Conservation (phyloP, 2,329 filamentous ascomycete species). For the Rachicladosporium sp. region DNA sequence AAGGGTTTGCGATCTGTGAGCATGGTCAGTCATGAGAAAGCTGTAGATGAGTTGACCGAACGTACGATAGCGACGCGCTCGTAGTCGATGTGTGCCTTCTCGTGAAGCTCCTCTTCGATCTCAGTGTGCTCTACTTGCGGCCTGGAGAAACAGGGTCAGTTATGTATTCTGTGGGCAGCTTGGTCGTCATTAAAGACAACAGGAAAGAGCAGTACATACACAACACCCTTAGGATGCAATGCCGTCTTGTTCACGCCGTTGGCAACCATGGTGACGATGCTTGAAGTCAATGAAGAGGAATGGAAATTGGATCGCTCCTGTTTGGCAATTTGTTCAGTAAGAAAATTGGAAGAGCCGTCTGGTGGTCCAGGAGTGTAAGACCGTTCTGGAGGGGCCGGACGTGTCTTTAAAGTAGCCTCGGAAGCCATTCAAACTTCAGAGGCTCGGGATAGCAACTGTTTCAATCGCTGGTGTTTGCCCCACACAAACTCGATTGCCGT, state of each 20-base stretch:
- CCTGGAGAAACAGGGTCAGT: slow-evolving; percentile 35
- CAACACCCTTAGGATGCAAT: slow-evolving; percentile 80
- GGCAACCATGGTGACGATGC: slow-evolving; percentile 30
- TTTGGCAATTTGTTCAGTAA: slow-evolving; percentile 44
- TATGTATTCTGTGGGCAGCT: too few relatives aligned
- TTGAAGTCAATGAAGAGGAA: slow-evolving; percentile 42
- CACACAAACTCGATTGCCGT: too few relatives aligned
- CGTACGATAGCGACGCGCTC: slow-evolving; percentile 93
- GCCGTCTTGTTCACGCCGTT: slow-evolving; percentile 75
- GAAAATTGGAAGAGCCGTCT: slow-evolving; percentile 42
- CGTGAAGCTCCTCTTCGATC: slow-evolving; percentile 93
- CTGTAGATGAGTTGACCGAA: slow-evolving; percentile 6
- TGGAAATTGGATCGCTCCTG: slow-evolving; percentile 48
- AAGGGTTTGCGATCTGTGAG: slow-evolving; percentile 67
- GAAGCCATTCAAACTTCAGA: too few relatives aligned
- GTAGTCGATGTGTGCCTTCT: slow-evolving; percentile 98
- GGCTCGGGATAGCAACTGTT: too few relatives aligned
- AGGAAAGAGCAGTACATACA: slow-evolving; percentile 46
- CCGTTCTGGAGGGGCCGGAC: slow-evolving; percentile 12
- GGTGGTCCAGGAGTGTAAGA: slow-evolving; percentile 17
- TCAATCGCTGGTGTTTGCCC: too few relatives aligned
- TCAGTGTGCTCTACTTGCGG: slow-evolving; percentile 84
- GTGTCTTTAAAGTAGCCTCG: slow-evolving; percentile 4
- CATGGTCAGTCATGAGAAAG: not conserved
- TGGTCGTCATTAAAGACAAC: too few relatives aligned